Evolutionary conservation across 768 basidiomycete species (phyloP), one percentile per base, ranked within the genome.

Genomic region (Tulasnella sp.): DNA sequence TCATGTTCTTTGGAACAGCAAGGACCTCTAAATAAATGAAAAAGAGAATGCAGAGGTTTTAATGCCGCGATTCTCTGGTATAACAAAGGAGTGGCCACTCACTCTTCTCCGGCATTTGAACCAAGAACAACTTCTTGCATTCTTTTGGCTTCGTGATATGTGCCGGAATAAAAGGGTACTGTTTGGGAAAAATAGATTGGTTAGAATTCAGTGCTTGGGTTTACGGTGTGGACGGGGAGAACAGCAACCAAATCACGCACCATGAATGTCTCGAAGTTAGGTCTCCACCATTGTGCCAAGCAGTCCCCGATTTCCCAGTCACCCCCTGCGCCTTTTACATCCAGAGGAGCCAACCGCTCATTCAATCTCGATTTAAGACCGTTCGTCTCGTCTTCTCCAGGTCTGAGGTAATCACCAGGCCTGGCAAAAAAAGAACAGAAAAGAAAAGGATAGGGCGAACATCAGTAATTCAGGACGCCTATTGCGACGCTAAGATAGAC

Each of bases 221-320:
- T 31, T 42, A 44, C 5, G 19, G 54, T 8, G n/a, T n/a, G n/a
- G n/a, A n/a, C n/a, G n/a, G n/a, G n/a, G n/a, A n/a, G n/a, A n/a
- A n/a, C n/a, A n/a, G n/a, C n/a, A n/a, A n/a, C n/a, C n/a, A 34
- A 45, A 56, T 43, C 5, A 78, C 85, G 67, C 65, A 94, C 93
- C 87, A 96, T 93, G 73, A 98, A 98, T 0, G 92, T 93, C 74
- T 99, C 96, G 65, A 96, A 99, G 68, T 96, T 96, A 0, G 94
- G 94, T 50, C 96, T 74, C 87, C 89, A 99, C 93, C 94, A 99
- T 69, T 93, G 92, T 0, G 91, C 91, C n/a, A 98, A 76, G 65
- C 91, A 92, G 65, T 98, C 93, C 1, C 87, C 87, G 41, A 97
- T 91, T 70, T 93, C 87, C 96, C 96, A 99, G 44, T 92, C 90